phyloP scores from a whole-genome alignment of 495 filamentous ascomycete species.

The Mycothermus thermophilus region DNA sequence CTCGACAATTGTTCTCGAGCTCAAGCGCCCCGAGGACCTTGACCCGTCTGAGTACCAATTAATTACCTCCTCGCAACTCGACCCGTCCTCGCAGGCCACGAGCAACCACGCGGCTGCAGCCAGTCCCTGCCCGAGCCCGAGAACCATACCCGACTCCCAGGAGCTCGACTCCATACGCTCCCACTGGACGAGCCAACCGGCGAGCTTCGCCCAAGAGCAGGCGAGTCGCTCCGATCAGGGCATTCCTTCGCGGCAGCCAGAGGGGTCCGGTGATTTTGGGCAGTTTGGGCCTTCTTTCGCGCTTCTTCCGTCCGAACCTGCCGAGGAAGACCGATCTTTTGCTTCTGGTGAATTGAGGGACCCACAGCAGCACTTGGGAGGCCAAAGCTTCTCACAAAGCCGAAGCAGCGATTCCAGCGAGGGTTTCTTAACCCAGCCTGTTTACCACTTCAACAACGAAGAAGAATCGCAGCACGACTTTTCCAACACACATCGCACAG shows the following conservation, averaged over 20 bases:
- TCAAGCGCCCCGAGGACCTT: slow-evolving; percentile 5
- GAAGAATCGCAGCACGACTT: no score
- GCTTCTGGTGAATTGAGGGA: background rate
- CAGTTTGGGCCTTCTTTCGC: background rate
- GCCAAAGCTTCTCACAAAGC: no score
- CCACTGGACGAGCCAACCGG: background rate
- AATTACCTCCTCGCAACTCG: slow-evolving; percentile 5
- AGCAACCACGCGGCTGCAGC: background rate
- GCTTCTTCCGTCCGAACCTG: background rate
- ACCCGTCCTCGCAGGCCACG: slow-evolving; percentile 2
- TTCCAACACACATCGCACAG: no score
- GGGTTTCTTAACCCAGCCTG: no score
- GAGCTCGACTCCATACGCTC: slow-evolving; percentile 7
- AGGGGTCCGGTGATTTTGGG: background rate
- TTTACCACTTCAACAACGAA: no score
- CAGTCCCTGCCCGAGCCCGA: slow-evolving; percentile 5
- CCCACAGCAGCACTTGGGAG: no score
- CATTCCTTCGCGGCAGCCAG: background rate
- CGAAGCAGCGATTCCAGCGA: no score
- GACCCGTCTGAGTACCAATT: slow-evolving; percentile 9
- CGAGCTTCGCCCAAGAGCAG: no score
- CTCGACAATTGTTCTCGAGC: slow-evolving; percentile 7
- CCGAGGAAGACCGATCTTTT: background rate
- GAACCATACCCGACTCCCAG: slow-evolving; percentile 22
- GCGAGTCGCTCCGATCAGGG: background rate